Evolutionary conservation across 352 stramenopile genomes (phyloP), one percentile per base, ranked within the genome.

Genomic region (Aphanomyces cochlioides): DNA sequence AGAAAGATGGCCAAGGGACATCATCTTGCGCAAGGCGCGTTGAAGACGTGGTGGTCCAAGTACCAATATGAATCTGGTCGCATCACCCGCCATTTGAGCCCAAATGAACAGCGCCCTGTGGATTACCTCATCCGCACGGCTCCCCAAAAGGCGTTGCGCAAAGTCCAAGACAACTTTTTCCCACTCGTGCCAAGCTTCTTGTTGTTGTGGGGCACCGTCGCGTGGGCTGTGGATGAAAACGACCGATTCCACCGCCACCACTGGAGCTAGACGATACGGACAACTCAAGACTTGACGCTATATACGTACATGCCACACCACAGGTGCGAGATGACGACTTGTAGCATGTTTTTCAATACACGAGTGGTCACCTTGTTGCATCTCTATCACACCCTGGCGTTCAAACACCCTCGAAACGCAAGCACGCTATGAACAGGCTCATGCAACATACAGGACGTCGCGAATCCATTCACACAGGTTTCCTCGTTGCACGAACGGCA

Each of bases 101-200:
- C 85, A 43, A 83, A 88, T 67, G 82, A 90, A 73, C 36, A 87
- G 57, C 74, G 87, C 75, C 82, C 83, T 4, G 76, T 93, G 45
- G 79, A 80, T 72, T 84, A 77, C 73, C 75, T 93, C 15, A 87
- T 93, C 71, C 78, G 78, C 67, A 83, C 85, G 53, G 80, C 90
- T 54, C 85, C 85, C 40, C 76, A 79, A 75, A 93, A 93, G 82
- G 87, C 83, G 5, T 54, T 91, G 36, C 83, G 83, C 76, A 93
- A 93, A 79, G 79, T 93, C 67, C 80, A 84, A 72, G 85, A 93
- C 77, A 93, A 93, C 76, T 83, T 79, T 59, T 70, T 81, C 41
- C 72, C 90, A 70, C 79, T 93, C 43, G 83, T 93, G 58, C 85
- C 85, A 37, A 78, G 80, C 69, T 71, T 77, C 28, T 28, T 90